Base-by-base conservation (phyloP, 2,329 filamentous ascomycete genomes). In the Hypoxylon sp. region DNA sequence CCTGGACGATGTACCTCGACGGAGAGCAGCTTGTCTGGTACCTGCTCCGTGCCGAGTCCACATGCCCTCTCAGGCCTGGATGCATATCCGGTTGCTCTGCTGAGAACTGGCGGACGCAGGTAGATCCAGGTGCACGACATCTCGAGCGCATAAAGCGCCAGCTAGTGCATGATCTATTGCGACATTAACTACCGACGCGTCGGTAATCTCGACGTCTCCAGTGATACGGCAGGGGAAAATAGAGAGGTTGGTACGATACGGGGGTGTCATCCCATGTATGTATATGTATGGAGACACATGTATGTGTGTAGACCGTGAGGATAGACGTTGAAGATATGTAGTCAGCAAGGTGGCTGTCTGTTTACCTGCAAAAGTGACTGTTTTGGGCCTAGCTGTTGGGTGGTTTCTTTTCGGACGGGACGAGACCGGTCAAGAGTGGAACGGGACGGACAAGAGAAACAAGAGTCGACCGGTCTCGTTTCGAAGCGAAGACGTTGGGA, bases 101-200 rank as follows among this genome's bases (percentile, higher is more conserved):
- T 35, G 11, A 29, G 15, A 8, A n/a, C n/a, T n/a, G 10, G 21
- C 13, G 5, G 13, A 40, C 15, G 13, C 15, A 20, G 20, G 18
- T 21, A 15, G 37, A n/a, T 35, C 31, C 42, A 52, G 41, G 42
- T 51, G 45, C 47, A 58, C 47, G 37, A 45, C 42, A 51, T 52
- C 20, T 43, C 41, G n/a, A 48, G 48, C 35, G 23, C 40, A 48
- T 40, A 45, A 51, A 43, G 11, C 24, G 29, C 29, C 18, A 11
- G 29, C 23, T 24, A 21, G 20, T 55, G 49, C 46, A 61, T 56
- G 29, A 52, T 52, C 48, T 53, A 40, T 45, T 24, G n/a, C 23
- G 37, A 18, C 11, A 53, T 49, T 26, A 15, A 38, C 10, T 38
- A 18, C 26, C 23, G 18, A 37, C 13, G 2, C 46, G 23, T 35